These are phyloP conservation scores for Metschnikowia bowlesiae DNA, from an alignment of 805 yeast species.

Conservation along the genomic window DNA sequence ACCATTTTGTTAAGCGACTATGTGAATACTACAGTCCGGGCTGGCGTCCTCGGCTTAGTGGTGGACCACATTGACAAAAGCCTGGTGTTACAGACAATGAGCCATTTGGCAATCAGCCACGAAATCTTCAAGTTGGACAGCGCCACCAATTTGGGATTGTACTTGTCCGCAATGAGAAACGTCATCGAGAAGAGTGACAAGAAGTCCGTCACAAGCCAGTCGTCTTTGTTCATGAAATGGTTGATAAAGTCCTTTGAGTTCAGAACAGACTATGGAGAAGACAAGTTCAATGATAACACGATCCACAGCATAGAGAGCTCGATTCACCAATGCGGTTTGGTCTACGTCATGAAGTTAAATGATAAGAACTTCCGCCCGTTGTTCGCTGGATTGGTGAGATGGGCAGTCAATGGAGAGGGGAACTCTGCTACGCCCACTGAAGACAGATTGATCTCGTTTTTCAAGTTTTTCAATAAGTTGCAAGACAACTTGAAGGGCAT, in stretches of 20 bases:
- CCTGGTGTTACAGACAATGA: slow-evolving; percentile 56
- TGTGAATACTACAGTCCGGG: slow-evolving; percentile 57
- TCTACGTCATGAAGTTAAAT: slow-evolving; percentile 82
- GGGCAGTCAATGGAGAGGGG: slow-evolving; percentile 90
- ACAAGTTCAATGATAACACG: slow-evolving; percentile 61
- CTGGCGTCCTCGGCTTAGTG: slow-evolving; percentile 56
- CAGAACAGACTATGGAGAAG: slow-evolving; percentile 46
- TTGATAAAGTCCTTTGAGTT: slow-evolving; percentile 68
- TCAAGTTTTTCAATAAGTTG: slow-evolving; percentile 78
- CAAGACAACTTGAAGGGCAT: slow-evolving; percentile 83
- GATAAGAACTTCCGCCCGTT: slow-evolving; percentile 92
- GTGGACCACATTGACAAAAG: slow-evolving; percentile 66
- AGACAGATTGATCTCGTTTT: slow-evolving; percentile 63
- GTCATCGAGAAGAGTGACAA: slow-evolving; percentile 66
- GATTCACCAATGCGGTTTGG: slow-evolving; percentile 67
- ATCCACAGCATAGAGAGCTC: slow-evolving; percentile 76
- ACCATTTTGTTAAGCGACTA: slow-evolving; percentile 53
- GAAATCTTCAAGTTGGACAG: slow-evolving; percentile 31
- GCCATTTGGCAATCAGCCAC: slow-evolving; percentile 54
- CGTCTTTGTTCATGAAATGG: slow-evolving; percentile 64
- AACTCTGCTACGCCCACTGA: slow-evolving; percentile 32
- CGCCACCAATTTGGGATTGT: slow-evolving; percentile 55
- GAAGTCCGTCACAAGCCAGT: slow-evolving; percentile 67
- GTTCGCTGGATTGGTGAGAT: slow-evolving; percentile 78
- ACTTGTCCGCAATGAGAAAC: slow-evolving; percentile 60